phyloP scores from a whole-genome alignment of 345 rosid species.

The Hypericum androsaemum region DNA sequence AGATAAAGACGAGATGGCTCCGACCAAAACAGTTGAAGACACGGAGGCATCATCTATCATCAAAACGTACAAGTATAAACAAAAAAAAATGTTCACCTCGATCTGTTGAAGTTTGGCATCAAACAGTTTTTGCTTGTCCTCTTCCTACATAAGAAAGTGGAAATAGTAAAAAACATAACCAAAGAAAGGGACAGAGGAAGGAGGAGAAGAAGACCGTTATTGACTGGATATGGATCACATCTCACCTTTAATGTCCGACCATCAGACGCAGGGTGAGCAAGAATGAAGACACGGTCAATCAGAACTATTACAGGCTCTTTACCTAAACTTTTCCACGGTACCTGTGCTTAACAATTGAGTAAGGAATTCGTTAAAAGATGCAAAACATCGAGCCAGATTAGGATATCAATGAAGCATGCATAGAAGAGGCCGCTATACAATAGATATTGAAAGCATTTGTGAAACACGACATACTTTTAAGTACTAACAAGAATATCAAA shows the following conservation, averaged over 20 bases:
- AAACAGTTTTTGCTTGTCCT: conserved; percentile 71
- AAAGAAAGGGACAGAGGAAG: conserved; percentile 5
- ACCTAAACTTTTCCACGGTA: conserved; percentile 97
- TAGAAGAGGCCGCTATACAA: too few species aligned
- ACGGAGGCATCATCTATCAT: background rate
- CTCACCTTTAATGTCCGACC: conserved; percentile 50
- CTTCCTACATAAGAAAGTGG: conserved; percentile 44
- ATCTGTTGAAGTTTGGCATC: conserved; percentile 90
- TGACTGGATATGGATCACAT: background rate
- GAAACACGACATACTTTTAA: too few species aligned
- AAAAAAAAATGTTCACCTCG: conserved; percentile 40
- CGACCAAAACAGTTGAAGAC: background rate
- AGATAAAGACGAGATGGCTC: too few species aligned
- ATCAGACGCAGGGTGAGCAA: conserved; percentile 71
- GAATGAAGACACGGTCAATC: conserved; percentile 83
- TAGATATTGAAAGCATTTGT: too few species aligned
- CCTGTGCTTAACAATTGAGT: conserved; percentile 31
- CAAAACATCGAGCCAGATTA: conserved; percentile 1
- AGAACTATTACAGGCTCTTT: conserved; percentile 95
- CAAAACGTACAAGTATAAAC: background rate
- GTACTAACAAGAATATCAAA: too few species aligned
- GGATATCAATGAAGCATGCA: background rate
- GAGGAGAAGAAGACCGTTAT: background rate
- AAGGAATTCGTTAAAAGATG: conserved; percentile 1
- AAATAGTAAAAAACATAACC: conserved; percentile 8